Conservation (phyloP, 2,329 filamentous ascomycete species). For the Neonectria hederae region DNA sequence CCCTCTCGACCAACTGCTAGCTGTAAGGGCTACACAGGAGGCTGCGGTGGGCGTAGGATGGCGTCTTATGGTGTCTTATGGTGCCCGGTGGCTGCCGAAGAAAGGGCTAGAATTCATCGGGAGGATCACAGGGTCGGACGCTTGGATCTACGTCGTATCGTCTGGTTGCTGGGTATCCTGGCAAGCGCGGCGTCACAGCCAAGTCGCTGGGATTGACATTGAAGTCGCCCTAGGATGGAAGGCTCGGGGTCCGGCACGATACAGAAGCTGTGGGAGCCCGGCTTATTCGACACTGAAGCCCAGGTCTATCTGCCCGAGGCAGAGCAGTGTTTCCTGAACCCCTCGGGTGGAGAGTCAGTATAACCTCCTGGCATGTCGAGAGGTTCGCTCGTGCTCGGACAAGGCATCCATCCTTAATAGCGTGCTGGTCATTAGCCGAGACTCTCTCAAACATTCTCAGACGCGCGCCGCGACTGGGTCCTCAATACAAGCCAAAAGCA, state of each 20-base stretch:
- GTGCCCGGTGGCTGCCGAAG: slow-evolving; percentile 6
- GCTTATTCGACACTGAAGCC: background rate
- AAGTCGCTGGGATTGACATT: background rate
- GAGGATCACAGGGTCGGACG: background rate
- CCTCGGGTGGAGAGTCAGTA: slow-evolving; percentile 9
- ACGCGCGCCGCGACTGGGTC: background rate
- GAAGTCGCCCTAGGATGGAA: background rate
- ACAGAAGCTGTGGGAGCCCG: background rate
- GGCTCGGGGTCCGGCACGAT: background rate
- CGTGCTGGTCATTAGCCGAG: slow-evolving; percentile 11
- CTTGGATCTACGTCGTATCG: background rate
- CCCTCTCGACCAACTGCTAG: background rate
- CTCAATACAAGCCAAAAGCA: slow-evolving; percentile 4
- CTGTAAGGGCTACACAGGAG: background rate
- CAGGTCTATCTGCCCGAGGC: too few species aligned
- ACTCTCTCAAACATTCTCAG: slow-evolving; percentile 11
- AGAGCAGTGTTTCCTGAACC: background rate
- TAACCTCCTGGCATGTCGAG: slow-evolving; percentile 3
- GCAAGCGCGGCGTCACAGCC: background rate
- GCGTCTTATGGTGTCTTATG: background rate
- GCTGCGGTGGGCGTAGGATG: background rate
- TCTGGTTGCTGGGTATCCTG: slow-evolving; percentile 1
- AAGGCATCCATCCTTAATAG: background rate
- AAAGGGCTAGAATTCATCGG: background rate
- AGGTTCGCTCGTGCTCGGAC: background rate